phyloP scores from a whole-genome alignment of 192 early-diverging fungal species.

The Coemansia reversa region DNA sequence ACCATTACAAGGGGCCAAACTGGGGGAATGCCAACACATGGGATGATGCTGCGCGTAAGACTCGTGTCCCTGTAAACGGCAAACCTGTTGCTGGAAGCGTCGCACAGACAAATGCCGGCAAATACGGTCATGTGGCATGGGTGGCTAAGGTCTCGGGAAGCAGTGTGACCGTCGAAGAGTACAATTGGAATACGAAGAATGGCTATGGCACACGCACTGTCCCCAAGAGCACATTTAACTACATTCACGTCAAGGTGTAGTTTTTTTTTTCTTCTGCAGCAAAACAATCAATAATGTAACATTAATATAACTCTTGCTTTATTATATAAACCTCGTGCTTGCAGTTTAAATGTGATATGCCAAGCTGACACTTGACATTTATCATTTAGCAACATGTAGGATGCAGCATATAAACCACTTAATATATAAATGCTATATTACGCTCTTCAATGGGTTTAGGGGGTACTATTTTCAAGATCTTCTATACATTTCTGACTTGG shows the following conservation, averaged over 20 bases:
- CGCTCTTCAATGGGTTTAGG: too few species aligned
- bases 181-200: constrained; percentile 12
- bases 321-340: too few species aligned
- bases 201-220: constrained; percentile 15
- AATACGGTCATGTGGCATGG: constrained; percentile 24
- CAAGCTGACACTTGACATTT: too few species aligned
- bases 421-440: too few species aligned
- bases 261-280: background rate
- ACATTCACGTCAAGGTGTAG: constrained; percentile 20
- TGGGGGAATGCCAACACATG: constrained; percentile 20
- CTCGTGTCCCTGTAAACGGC: constrained; percentile 20
- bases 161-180: constrained; percentile 22
- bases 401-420: too few species aligned
- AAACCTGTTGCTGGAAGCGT: constrained; percentile 14
- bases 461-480: too few species aligned
- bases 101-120: constrained; percentile 26
- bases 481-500: too few species aligned
- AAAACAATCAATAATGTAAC: too few species aligned
- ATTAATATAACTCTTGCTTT: too few species aligned
- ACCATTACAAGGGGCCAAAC: constrained; percentile 31
- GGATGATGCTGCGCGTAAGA: constrained; percentile 25
- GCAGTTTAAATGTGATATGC: too few species aligned
- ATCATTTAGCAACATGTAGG: too few species aligned
- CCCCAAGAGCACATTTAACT: constrained; percentile 15
- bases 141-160: constrained; percentile 21